Evolutionary conservation across 1,284 basidiomycete species (phyloP).

Genomic region (Laetiporus sulphureus): DNA sequence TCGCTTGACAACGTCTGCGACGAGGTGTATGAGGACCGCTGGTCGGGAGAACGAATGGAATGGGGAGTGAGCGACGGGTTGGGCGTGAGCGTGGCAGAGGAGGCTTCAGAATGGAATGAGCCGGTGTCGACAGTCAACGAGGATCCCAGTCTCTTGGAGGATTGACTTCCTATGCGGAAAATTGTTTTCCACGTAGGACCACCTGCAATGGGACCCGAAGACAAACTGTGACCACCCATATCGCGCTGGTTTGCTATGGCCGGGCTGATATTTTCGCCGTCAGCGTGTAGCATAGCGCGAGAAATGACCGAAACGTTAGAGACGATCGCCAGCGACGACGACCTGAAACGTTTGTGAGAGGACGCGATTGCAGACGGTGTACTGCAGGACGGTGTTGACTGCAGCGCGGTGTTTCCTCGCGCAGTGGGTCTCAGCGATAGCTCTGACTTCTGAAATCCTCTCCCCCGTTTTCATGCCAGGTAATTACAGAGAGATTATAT

Average conservation of each 20-base stretch:
- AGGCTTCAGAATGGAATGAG: conserved; percentile 28
- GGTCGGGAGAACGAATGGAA: conserved; percentile 39
- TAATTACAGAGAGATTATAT: not conserved
- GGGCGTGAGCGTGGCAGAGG: conserved; percentile 29
- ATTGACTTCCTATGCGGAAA: conserved; percentile 44
- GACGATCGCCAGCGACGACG: not conserved
- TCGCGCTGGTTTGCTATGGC: conserved; percentile 14
- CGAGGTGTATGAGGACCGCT: conserved; percentile 65
- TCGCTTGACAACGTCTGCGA: conserved; percentile 65
- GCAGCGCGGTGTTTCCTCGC: not conserved
- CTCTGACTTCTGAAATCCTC: not conserved
- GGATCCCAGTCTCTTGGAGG: conserved; percentile 40
- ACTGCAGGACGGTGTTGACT: not conserved
- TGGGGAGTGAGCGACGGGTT: conserved; percentile 45
- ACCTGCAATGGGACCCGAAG: conserved; percentile 13
- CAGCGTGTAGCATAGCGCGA: conserved; percentile 5
- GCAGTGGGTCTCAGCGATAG: not conserved
- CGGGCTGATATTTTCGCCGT: conserved; percentile 18
- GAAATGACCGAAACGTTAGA: not conserved
- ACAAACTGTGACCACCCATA: conserved; percentile 14
- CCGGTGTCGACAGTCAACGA: conserved; percentile 32
- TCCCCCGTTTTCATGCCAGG: not conserved
- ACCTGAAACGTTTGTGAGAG: no score
- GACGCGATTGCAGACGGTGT: not conserved
- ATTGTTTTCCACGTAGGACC: conserved; percentile 50